Base-by-base conservation (phyloP, 1,139 yeast genomes). In the Geotrichum phurueaensis region DNA sequence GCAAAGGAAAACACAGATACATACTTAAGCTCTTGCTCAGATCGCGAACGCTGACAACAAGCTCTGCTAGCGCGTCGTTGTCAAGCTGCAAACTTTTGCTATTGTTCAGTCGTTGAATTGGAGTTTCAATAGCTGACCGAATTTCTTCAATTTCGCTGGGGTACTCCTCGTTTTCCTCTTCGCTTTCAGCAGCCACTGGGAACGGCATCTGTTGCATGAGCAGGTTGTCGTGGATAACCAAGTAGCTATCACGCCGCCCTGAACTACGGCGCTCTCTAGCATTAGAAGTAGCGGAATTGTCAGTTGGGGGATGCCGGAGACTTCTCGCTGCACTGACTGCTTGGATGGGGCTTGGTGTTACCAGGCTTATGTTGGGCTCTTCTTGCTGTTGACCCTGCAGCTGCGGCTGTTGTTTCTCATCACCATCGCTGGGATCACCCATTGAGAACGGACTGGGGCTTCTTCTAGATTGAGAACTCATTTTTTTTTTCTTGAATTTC, bases 31-130 rank as follows among this genome's bases (percentile, higher is more conserved):
- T 76, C 56, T 73, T 73, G 58, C 75, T 70, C 53, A 77, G 68
- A 59, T 77, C 79, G 18, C 79, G 70, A 48, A 77, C 76, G 56
- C 75, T 73, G 56, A 75, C 70, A 27, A 76, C 79, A 71, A 77
- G 74, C 51, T 76, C 77, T 23, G 75, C 68, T 31, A 77, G 68
- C 22, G 75, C 73, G 60, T 75, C 76, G 62, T 76, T 76, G 60
- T 75, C 68, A 58, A 71, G 60, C 20, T 39, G 47, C 20, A 39
- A 9, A n/a, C 18, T 39, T 22, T 39, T 39, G 9, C 20, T n/a
- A 39, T 39, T 39, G 47, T 39, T 39, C n/a, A 39, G 10, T 13
- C 47, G 47, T 39, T 39, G 47, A 18, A 39, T 39, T 39, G 47
- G 47, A 39, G 47, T 39, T 10, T 39, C 47, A 39, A 39, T 39